Conservation (phyloP, 2,329 filamentous ascomycete genomes). For the Exophiala oligosperma region DNA sequence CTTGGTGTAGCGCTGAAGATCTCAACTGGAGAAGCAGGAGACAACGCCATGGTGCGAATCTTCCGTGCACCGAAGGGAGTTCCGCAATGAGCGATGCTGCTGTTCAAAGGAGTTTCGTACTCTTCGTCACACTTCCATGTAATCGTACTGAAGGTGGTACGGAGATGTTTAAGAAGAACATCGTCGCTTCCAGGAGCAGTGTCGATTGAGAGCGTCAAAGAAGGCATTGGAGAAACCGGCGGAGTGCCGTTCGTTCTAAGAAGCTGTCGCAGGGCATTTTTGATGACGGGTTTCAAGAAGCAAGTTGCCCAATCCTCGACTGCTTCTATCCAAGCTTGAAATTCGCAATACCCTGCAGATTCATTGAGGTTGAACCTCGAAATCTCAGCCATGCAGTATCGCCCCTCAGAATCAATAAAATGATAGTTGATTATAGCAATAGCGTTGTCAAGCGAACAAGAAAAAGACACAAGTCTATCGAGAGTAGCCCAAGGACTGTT, state of each 20-base stretch:
- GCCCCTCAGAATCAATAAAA: constrained; percentile 20
- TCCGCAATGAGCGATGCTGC: constrained; percentile 27
- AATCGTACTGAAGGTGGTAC: constrained; percentile 18
- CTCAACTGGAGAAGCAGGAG: constrained; percentile 17
- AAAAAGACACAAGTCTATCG: constrained; percentile 25
- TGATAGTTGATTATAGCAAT: constrained; percentile 28
- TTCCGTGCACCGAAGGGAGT: constrained; percentile 22
- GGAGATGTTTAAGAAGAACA: constrained; percentile 20
- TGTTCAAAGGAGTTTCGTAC: constrained; percentile 26
- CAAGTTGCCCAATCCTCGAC: constrained; percentile 26
- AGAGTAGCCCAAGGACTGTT: constrained; percentile 13
- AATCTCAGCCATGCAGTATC: constrained; percentile 25
- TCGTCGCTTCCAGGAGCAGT: constrained; percentile 23
- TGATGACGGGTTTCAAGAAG: constrained; percentile 24
- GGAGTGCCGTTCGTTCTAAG: constrained; percentile 20
- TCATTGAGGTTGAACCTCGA: constrained; percentile 27
- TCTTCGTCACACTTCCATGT: constrained; percentile 25
- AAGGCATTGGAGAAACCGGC: constrained; percentile 25
- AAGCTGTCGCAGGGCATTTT: constrained; percentile 21
- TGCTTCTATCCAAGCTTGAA: constrained; percentile 28
- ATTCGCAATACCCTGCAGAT: constrained; percentile 19
- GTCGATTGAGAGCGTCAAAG: constrained; percentile 23
- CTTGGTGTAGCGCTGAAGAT: constrained; percentile 11
- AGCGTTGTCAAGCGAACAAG: constrained; percentile 25
- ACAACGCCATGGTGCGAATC: constrained; percentile 21